These are phyloP conservation scores for Podila epicladia DNA, from an alignment of 192 early-diverging fungal genomes.

Conservation along the genomic window DNA sequence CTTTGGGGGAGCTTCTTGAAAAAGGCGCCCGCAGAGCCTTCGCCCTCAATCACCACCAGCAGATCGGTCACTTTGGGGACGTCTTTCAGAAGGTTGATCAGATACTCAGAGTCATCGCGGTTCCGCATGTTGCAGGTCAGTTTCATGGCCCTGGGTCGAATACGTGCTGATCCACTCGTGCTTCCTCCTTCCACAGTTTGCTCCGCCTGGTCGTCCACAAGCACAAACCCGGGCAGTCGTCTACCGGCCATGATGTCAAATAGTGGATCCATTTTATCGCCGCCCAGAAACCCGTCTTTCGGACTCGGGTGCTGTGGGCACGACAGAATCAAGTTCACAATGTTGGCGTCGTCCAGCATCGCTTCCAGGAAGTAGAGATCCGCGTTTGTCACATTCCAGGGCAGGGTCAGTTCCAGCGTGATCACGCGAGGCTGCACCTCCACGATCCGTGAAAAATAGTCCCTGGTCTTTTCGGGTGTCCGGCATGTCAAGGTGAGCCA, in stretches of 20 bases:
- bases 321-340: not conserved
- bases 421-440: not conserved
- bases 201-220: not conserved
- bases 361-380: not conserved
- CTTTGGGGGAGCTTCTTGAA: not conserved
- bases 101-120: not conserved
- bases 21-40: not conserved
- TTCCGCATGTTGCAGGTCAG: not conserved
- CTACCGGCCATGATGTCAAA: conserved; percentile 1
- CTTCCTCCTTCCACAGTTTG: not conserved
- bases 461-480: not conserved
- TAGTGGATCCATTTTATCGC: not conserved
- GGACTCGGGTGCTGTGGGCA: conserved; percentile 2
- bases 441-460: not conserved
- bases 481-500: not conserved
- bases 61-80: conserved; percentile 1
- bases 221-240: not conserved
- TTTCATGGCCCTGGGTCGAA: not conserved
- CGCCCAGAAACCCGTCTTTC: not conserved
- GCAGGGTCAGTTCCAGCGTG: not conserved
- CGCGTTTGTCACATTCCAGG: not conserved
- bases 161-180: not conserved
- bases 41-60: not conserved
- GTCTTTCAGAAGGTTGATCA: not conserved
- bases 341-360: conserved; percentile 1